Conservation (phyloP, 2,329 filamentous ascomycete genomes). For the Daldinia eschscholtzii region DNA sequence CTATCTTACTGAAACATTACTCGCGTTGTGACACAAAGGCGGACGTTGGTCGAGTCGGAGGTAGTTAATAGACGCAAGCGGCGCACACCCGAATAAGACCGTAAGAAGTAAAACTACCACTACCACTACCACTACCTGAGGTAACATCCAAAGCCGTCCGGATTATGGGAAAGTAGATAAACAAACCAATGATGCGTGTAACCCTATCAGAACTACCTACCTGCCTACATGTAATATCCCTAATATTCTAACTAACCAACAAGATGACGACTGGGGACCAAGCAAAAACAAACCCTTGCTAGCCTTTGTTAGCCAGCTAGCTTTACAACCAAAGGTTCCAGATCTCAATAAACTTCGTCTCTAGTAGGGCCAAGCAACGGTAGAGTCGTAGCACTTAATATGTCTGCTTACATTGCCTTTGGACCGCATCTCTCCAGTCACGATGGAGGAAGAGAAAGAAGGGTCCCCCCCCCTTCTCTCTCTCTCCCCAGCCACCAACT, state of each 20-base stretch:
- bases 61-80: conserved; percentile 20
- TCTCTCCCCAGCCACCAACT: conserved; percentile 26
- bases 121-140: too few species aligned
- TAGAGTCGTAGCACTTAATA: conserved; percentile 32
- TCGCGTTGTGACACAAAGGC: conserved; percentile 34
- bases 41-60: conserved; percentile 33
- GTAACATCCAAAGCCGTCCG: conserved; percentile 30
- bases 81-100: conserved; percentile 27
- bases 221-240: neutral
- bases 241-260: conserved; percentile 23
- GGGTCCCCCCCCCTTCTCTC: neutral
- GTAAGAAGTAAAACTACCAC: neutral
- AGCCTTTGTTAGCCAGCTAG: neutral
- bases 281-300: neutral
- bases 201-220: conserved; percentile 25
- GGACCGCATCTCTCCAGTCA: conserved; percentile 26
- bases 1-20: conserved; percentile 19
- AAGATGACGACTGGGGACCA: conserved; percentile 26
- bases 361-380: conserved; percentile 22
- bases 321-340: conserved; percentile 17
- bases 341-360: conserved; percentile 35
- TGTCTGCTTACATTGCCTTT: conserved; percentile 29
- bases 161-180: conserved; percentile 39
- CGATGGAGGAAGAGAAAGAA: neutral
- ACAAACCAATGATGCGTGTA: conserved; percentile 39